A percentile compares a stretch with the other conserved stretches of the same genome.
Conservation (phyloP, 176 grass and related monocot genomes). For the Bolboschoenus planiculmis region DNA sequence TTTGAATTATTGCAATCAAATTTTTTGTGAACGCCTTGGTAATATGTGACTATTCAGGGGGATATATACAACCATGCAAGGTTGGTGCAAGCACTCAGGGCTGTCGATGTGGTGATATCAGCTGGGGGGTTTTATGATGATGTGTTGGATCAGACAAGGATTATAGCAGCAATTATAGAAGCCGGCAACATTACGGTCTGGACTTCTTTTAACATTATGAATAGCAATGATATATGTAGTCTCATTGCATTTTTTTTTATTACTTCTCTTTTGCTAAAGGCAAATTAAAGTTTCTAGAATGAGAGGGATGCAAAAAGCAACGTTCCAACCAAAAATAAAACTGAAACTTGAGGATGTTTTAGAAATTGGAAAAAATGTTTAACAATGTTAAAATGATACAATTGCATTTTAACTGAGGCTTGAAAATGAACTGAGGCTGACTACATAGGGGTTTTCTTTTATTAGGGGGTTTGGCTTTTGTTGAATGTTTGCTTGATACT, state of each 20-base stretch:
- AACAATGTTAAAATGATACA: neutral
- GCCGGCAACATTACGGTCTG: constrained; percentile 21
- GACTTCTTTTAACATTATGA: neutral
- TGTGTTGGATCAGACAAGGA: constrained; percentile 7
- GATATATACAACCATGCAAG: too few species aligned
- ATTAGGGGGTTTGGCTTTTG: too few species aligned
- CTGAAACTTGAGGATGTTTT: neutral
- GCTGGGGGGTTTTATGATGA: neutral
- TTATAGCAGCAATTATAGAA: constrained; percentile 27
- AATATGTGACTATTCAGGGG: too few species aligned
- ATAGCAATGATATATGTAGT: neutral
- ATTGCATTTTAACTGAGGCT: too few species aligned
- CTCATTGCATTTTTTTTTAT: too few species aligned
- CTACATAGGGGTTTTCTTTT: too few species aligned
- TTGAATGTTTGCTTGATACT: too few species aligned
- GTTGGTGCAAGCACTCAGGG: constrained; percentile 22
- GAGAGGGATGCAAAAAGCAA: neutral
- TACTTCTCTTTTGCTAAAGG: too few species aligned
- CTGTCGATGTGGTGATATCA: constrained; percentile 28
- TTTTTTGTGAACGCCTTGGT: too few species aligned
- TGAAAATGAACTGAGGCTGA: too few species aligned
- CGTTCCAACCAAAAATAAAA: too few species aligned
- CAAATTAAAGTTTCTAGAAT: neutral
- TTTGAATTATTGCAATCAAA: neutral
- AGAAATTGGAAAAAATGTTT: too few species aligned